A percentile compares a stretch with the other conserved stretches of the same genome.
Evolutionary conservation across 2,329 filamentous ascomycete species (phyloP).

Genomic region (Alternaria infectoria): DNA sequence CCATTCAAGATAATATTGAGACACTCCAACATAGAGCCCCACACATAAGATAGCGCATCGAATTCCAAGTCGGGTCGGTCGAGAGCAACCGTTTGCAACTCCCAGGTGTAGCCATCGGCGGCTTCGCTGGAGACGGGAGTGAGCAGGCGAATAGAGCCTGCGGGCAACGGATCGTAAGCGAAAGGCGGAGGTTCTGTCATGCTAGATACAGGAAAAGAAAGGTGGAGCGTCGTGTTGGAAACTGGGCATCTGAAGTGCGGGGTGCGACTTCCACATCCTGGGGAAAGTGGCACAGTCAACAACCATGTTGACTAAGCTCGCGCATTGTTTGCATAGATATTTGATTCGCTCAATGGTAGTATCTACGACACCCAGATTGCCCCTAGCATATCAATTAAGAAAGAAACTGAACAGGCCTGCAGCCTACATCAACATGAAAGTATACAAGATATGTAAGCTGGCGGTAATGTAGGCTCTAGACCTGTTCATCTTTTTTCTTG

Average conservation of each 20-base stretch:
- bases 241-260: neutral
- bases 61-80: neutral
- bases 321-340: neutral
- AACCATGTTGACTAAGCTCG: neutral
- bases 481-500: too few species aligned
- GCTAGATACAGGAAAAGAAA: too few species aligned
- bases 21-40: neutral
- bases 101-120: neutral
- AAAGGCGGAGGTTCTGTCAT: too few species aligned
- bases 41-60: neutral
- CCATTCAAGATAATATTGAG: neutral
- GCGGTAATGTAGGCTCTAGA: too few species aligned
- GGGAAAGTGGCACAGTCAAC: neutral
- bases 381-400: too few species aligned
- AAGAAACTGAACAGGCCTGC: too few species aligned
- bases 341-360: too few species aligned
- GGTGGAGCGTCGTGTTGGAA: neutral
- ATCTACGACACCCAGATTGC: too few species aligned
- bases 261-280: neutral
- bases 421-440: too few species aligned
- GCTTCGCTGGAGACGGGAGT: accelerated
- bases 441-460: too few species aligned
- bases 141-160: neutral
- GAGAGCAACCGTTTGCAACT: neutral
- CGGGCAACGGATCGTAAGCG: neutral